Base-by-base conservation (phyloP, 345 rosid genomes). In the Salix dunnii region DNA sequence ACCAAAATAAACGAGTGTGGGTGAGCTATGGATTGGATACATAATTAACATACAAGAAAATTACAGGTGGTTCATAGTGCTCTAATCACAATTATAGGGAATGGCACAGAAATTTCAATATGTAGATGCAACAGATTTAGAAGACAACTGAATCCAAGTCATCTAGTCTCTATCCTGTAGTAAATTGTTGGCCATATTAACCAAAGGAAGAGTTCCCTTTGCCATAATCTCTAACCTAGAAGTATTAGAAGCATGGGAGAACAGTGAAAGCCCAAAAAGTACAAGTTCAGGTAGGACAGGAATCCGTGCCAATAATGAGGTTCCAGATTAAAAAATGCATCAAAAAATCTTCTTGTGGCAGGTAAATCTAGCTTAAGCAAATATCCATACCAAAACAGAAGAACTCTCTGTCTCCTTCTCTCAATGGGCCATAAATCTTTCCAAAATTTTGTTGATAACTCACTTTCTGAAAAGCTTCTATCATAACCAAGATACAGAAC, bases 351-450 rank as follows among this genome's bases (percentile, higher is more conserved):
- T 76, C 94, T 92, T 4, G 99, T 96, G 46, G 86, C 97, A 5
- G 77, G 83, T 78, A 96, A 83, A 76, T 96, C 96, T 1, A 93
- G 97, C 83, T 93, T 96, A 53, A 96, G 92, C 78, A 96, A 80
- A 92, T 83, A 84, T 93, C 99, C 99, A 96, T 96, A n/a, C 99
- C 98, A 4, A 96, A 96, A 85, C 99, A 96, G 88, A 96, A 96
- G 90, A 96, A 96, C 72, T 96, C 99, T 82, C 99, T 96, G 99
- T 81, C 99, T 89, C 76, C 98, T 85, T 80, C 98, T 89, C 76
- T 92, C 77, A 62, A 91, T 91, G 30, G 99, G 99, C 99, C 99
- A 96, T 77, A 96, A 87, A 78, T 96, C 94, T 83, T 85, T 88
- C 99, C 99, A 96, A 17, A 96, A 97, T 78, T 88, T 80, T 33